Percentiles rank a stretch among this genome's conserved stretches.
These are phyloP conservation scores for Trametes gibbosa DNA, from an alignment of 768 basidiomycete genomes.

Conservation along the genomic window DNA sequence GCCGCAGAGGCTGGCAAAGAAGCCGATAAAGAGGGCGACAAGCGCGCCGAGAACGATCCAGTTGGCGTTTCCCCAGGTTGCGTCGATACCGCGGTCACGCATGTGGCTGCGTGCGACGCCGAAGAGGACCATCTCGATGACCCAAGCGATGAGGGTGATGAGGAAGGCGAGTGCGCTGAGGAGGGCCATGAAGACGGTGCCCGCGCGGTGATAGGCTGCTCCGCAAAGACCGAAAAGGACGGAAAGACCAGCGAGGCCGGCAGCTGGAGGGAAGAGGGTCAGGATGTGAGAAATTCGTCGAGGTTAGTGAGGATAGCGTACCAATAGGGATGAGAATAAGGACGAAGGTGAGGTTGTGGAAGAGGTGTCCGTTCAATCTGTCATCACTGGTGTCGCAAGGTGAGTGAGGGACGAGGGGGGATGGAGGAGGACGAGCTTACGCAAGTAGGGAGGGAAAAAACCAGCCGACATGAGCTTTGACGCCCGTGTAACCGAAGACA, in stretches of 20 bases:
- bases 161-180: constrained; percentile 63
- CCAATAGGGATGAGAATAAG: constrained; percentile 83
- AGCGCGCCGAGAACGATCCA: constrained; percentile 81
- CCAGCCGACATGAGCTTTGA: constrained; percentile 56
- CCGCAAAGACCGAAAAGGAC: constrained; percentile 70
- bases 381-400: constrained; percentile 33
- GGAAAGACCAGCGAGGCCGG: constrained; percentile 62
- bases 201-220: constrained; percentile 57
- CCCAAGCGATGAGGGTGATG: constrained; percentile 62
- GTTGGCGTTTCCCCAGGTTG: constrained; percentile 74
- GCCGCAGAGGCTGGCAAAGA: constrained; percentile 64
- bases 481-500: constrained; percentile 75
- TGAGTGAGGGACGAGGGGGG: background rate
- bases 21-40: constrained; percentile 60
- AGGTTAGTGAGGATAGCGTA: constrained; percentile 27
- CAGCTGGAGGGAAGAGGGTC: constrained; percentile 39
- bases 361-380: constrained; percentile 46
- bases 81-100: constrained; percentile 43
- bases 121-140: constrained; percentile 81
- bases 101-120: constrained; percentile 63
- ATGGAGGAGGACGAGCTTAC: constrained; percentile 34
- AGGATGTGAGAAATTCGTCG: constrained; percentile 5
- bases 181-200: constrained; percentile 78
- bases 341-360: constrained; percentile 69
- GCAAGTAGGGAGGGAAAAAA: constrained; percentile 39